Conservation (phyloP, 2,329 filamentous ascomycete genomes). For the Bretziella fagacearum region DNA sequence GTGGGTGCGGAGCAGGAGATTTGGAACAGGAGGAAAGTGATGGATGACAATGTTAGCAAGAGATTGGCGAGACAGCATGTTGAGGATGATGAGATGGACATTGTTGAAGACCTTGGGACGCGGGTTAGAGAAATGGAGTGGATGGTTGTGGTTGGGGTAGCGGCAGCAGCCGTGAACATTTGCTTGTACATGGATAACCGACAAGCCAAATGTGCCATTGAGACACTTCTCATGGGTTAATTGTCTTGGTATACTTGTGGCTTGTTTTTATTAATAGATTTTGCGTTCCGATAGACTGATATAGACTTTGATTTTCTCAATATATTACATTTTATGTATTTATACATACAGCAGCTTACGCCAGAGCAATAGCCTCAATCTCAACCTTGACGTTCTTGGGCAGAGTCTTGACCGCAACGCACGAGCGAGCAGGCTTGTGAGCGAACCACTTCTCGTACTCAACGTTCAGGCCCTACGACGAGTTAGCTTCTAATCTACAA, state of each 20-base stretch:
- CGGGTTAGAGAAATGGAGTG: constrained; percentile 4
- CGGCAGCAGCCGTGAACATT: constrained; percentile 11
- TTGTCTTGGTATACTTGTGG: too few species aligned
- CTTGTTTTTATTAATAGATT: too few species aligned
- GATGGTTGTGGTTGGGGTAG: constrained; percentile 7
- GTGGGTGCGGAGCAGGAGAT: constrained; percentile 17
- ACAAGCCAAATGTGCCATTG: constrained; percentile 4
- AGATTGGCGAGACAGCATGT: neutral
- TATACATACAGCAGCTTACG: constrained; percentile 24
- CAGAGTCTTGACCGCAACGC: constrained; percentile 76
- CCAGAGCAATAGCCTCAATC: constrained; percentile 73
- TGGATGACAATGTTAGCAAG: neutral
- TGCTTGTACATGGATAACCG: constrained; percentile 11
- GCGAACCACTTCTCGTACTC: constrained; percentile 71
- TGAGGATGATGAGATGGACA: too few species aligned
- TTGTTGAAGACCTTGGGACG: neutral
- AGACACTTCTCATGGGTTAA: constrained; percentile 3
- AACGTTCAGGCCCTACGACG: constrained; percentile 52
- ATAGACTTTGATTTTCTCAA: neutral
- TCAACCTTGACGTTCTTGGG: constrained; percentile 76
- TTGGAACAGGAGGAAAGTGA: constrained; percentile 10
- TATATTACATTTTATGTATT: constrained; percentile 10
- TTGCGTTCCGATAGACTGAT: neutral
- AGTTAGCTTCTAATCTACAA: neutral
- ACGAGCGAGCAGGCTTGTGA: constrained; percentile 75